phyloP scores from a whole-genome alignment of 768 basidiomycete species.

The Plicaturopsis crispa region DNA sequence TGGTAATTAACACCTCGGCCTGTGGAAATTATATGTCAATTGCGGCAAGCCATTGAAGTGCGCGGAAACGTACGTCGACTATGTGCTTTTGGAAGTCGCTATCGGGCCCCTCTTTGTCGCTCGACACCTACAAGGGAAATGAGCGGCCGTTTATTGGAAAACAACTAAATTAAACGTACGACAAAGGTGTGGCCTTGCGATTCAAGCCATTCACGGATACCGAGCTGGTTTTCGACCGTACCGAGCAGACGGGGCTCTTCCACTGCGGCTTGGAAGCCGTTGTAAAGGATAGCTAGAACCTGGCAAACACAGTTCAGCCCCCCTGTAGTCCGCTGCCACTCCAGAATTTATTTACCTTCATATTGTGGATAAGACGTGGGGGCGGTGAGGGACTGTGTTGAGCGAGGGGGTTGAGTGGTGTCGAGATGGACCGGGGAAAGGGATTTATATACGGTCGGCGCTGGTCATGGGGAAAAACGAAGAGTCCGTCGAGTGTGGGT shows the following conservation, averaged over 20 bases:
- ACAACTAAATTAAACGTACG: conserved; percentile 27
- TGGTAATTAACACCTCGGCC: conserved; percentile 78
- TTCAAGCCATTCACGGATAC: conserved; percentile 61
- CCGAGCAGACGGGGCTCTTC: conserved; percentile 73
- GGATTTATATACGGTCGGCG: too few species aligned
- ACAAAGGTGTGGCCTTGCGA: conserved; percentile 70
- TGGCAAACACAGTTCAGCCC: too few species aligned
- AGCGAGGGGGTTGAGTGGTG: too few species aligned
- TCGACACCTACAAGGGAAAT: conserved; percentile 44
- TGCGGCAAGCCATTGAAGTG: conserved; percentile 5
- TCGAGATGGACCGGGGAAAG: too few species aligned
- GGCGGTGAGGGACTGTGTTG: too few species aligned
- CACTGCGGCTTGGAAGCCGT: conserved; percentile 55
- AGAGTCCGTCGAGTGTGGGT: too few species aligned
- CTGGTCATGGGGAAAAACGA: too few species aligned
- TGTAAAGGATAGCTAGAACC: conserved; percentile 72
- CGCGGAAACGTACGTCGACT: conserved; percentile 48
- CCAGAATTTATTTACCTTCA: too few species aligned
- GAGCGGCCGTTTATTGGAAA: not conserved
- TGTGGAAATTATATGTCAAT: conserved; percentile 19
- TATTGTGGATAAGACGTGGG: too few species aligned
- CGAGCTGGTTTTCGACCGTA: conserved; percentile 79
- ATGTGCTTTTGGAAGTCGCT: conserved; percentile 82
- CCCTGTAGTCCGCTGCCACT: too few species aligned
- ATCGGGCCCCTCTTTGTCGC: conserved; percentile 76